These are phyloP conservation scores for Tolypocladium guangdongense DNA, from an alignment of 2,329 filamentous ascomycete species.

Conservation along the genomic window DNA sequence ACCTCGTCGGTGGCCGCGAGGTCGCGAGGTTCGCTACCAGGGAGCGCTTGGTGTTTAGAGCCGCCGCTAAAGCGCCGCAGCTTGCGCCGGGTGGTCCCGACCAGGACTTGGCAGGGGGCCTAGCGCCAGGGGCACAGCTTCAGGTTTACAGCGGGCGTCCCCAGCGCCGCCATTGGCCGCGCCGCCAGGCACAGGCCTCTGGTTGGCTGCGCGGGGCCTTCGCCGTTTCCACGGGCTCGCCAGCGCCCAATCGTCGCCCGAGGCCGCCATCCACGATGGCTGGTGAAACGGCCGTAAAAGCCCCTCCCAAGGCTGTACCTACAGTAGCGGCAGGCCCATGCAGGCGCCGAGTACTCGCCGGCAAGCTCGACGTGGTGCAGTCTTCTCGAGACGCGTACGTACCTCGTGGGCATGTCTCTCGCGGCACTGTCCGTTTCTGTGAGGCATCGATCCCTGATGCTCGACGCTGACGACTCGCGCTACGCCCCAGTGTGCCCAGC, in stretches of 20 bases:
- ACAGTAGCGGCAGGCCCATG: background rate
- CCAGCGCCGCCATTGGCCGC: conserved; percentile 4
- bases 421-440: background rate
- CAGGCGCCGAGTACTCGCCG: background rate
- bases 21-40: too few relatives aligned
- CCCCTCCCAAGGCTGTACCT: background rate
- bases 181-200: conserved; percentile 7
- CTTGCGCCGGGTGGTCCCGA: background rate
- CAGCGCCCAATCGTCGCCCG: background rate
- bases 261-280: background rate
- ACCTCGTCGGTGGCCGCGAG: too few relatives aligned
- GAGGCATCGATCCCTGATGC: background rate
- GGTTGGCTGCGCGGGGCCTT: conserved; percentile 3
- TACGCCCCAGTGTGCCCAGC: background rate
- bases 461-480: background rate
- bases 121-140: background rate
- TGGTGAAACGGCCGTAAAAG: background rate
- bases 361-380: background rate
- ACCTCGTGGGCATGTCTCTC: background rate
- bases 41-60: background rate
- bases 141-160: background rate
- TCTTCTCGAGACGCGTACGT: background rate
- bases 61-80: background rate
- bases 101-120: too few relatives aligned
- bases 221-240: background rate